Evolutionary conservation across 768 basidiomycete species (phyloP).

Genomic region (Tulasnella calospora): DNA sequence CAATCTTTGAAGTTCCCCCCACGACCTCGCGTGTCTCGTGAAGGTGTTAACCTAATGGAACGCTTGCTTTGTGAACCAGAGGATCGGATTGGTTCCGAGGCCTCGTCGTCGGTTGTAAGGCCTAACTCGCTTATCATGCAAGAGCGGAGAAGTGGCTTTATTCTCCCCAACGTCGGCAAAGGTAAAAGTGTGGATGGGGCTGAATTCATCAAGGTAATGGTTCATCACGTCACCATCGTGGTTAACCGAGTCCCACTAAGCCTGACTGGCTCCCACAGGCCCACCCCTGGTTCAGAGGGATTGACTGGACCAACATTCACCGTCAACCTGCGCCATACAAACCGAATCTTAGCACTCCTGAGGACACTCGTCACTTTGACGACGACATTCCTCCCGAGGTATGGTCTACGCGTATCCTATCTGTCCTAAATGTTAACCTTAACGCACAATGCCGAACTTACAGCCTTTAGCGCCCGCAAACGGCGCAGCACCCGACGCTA

Average conservation of each 20-base stretch:
- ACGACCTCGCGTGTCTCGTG: slow-evolving; percentile 76
- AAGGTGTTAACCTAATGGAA: slow-evolving; percentile 82
- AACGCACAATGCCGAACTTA: background rate
- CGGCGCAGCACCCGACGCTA: slow-evolving; percentile 75
- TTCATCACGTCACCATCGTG: background rate
- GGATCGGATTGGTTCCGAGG: slow-evolving; percentile 80
- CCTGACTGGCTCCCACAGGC: slow-evolving; percentile 42
- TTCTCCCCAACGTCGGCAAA: slow-evolving; percentile 45
- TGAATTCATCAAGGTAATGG: slow-evolving; percentile 75
- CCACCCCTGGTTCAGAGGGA: slow-evolving; percentile 86
- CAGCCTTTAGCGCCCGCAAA: slow-evolving; percentile 87
- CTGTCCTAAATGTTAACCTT: slow-evolving; percentile 32
- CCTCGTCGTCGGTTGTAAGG: slow-evolving; percentile 59
- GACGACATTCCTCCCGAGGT: slow-evolving; percentile 90
- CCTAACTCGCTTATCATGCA: slow-evolving; percentile 74
- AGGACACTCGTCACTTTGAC: slow-evolving; percentile 93
- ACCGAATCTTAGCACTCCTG: slow-evolving; percentile 73
- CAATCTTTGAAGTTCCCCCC: slow-evolving; percentile 81
- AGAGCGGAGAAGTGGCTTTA: slow-evolving; percentile 69
- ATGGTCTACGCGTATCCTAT: slow-evolving; percentile 30
- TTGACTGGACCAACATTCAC: slow-evolving; percentile 87
- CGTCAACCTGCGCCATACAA: slow-evolving; percentile 79
- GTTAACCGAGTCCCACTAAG: background rate
- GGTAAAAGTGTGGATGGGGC: slow-evolving; percentile 69
- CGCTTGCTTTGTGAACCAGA: slow-evolving; percentile 91